Conservation (phyloP, 2,329 filamentous ascomycete species). For the Alternaria metachromatica region DNA sequence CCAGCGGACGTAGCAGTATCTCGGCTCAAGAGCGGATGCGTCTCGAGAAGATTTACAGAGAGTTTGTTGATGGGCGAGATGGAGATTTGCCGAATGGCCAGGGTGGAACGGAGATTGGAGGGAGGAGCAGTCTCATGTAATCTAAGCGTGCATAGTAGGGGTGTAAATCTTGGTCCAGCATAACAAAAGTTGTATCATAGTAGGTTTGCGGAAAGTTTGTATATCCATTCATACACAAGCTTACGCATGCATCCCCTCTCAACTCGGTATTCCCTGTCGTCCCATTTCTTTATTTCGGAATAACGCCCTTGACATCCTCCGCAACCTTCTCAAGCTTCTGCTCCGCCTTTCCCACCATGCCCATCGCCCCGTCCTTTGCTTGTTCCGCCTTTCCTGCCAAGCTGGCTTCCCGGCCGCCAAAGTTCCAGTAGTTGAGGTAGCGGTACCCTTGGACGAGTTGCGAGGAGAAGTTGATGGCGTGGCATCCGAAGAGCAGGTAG, state of each 20-base stretch:
- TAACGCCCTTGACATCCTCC: conserved; percentile 16
- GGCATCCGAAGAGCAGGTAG: conserved; percentile 73
- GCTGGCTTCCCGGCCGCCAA: conserved; percentile 54
- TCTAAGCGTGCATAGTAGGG: neutral
- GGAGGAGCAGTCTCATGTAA: conserved; percentile 90
- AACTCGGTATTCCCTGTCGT: neutral
- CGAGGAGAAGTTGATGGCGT: conserved; percentile 68
- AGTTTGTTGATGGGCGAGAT: conserved; percentile 91
- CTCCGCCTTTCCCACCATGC: conserved; percentile 5
- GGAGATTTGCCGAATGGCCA: conserved; percentile 96
- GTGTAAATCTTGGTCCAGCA: neutral
- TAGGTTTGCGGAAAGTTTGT: neutral
- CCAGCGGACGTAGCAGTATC: conserved; percentile 81
- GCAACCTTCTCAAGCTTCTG: conserved; percentile 10
- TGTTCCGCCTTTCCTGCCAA: conserved; percentile 45
- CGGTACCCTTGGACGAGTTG: conserved; percentile 68
- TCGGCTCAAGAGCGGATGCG: conserved; percentile 76
- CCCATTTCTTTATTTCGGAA: conserved; percentile 13
- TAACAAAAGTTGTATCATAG: neutral
- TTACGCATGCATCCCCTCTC: neutral
- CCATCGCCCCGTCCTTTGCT: conserved; percentile 11
- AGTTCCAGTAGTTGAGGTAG: conserved; percentile 66
- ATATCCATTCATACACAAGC: neutral
- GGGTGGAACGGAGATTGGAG: conserved; percentile 89
- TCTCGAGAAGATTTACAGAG: conserved; percentile 81